Evolutionary conservation across 371 early-diverging fungal genomes (phyloP), one percentile per base, ranked within the genome.

Genomic region (Mortierella sp.): DNA sequence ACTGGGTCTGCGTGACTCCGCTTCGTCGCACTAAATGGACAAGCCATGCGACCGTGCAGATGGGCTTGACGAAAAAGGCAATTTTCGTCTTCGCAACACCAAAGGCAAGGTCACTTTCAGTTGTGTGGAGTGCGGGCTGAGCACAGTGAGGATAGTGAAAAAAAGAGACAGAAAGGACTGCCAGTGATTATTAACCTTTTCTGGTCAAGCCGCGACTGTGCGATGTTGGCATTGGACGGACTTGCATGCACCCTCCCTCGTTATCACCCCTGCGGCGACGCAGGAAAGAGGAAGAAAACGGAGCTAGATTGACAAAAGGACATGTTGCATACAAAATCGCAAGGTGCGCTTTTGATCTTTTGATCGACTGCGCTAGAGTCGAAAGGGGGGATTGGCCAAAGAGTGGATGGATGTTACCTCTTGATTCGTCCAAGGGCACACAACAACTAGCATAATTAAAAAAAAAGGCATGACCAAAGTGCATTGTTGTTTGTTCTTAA

Each of bases 281-380:
- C 61, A 16, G 34, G 9, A 16, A 1, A 34, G 34, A 34, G 61
- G 34, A 61, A 61, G 34, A 19, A 9, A 34, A 31, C 59, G 61
- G 61, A 61, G 14, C 34, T 61, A 59, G 59, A 34, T 61, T 28
- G 57, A 14, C 26, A 26, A 26, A 6, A 40, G 43, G 43, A 40
- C 54, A 13, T 57, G 26, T 8, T 55, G n/a, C 28, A 55, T 3
- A 14, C 37, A 55, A 0, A 0, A 37, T 37, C 40, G 9, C 34
- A 19, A 34, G 6, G 43, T 5, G 9, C 5, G 3, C 37, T 40
- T 2, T n/a, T n/a, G n/a, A n/a, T n/a, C n/a, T n/a, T 8, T 19
- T 40, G 67, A 40, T 24, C 43, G 40, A 67, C 67, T 67, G 67
- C 67, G 67, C 67, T 37, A 37, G 40, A 61, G 67, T 67, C 40